Evolutionary conservation across 345 rosid species (phyloP), one percentile per base, ranked within the genome.

Genomic region (Brassica nigra): DNA sequence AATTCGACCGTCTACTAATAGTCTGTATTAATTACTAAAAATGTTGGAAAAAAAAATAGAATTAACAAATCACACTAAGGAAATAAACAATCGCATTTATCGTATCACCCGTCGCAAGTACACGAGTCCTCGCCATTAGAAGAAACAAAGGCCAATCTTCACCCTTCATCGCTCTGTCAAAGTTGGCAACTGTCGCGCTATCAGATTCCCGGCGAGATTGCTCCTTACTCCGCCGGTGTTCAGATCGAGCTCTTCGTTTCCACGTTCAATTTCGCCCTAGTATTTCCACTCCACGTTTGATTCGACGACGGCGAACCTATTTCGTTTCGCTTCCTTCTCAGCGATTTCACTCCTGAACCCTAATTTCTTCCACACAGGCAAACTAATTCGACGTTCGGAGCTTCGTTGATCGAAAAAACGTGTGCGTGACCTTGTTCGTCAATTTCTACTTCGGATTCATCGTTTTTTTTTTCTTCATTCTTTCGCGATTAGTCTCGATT

Each of bases 331-430:
- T 58, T 31, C 55, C 20, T 66, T 66, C 37, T 14, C 68, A 62
- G 0, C 16, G 62, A 57, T 66, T 66, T 78, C 73, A 18, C 62
- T 27, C 69, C 70, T 44, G 74, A 78, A 18, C 68, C 82, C 78
- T 73, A 78, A 59, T 73, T 79, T 58, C 20, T 37, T 54, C 62
- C 29, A 1, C 62, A 37, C 68, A 76, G 68, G 59, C 18, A 44
- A 0, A 5, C 36, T 1, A 33, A 33, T 33, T 33, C 1, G 36
- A 33, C 36, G 36, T 4, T 33, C 36, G 36, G 36, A 33, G 36
- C 57, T 54, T 55, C 34, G 29, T 57, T 71, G 66, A 37, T 64
- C 23, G 44, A 78, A 64, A 64, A 78, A 6, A 18, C 73, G 58
- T 65, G 34, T 31, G 34, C 4, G 34, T 57, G 54, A 23, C 61